A percentile compares a stretch with the other conserved stretches of the same genome.
phyloP scores from a whole-genome alignment of 2,329 filamentous ascomycete genomes.

The Penicillium corylophilum region DNA sequence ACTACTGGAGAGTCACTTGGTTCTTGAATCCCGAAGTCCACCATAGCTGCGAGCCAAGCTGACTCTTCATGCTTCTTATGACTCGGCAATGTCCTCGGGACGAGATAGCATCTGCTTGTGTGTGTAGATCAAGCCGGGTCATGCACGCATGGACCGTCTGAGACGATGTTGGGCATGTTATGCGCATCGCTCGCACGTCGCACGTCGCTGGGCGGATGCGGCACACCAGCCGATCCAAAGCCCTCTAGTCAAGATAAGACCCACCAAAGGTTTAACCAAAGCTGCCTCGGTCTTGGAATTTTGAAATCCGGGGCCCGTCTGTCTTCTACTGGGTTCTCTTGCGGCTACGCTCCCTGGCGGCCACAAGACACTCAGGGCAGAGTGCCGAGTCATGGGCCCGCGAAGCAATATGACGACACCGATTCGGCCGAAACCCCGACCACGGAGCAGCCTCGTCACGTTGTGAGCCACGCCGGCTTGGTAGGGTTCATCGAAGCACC shows the following conservation, averaged over 20 bases:
- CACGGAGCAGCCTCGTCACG: not conserved
- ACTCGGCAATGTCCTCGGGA: not conserved
- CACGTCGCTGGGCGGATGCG: not conserved
- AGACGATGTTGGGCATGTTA: not conserved
- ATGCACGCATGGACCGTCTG: not conserved
- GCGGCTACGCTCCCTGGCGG: too few relatives aligned
- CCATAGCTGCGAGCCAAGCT: not conserved
- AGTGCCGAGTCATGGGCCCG: not conserved
- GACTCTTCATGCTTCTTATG: not conserved
- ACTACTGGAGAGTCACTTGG: not conserved
- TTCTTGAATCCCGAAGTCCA: not conserved
- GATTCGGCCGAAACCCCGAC: not conserved
- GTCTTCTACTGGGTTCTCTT: not conserved
- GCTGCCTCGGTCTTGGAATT: not conserved
- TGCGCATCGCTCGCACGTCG: too few relatives aligned
- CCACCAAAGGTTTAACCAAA: not conserved
- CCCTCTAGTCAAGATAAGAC: not conserved
- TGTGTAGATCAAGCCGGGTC: not conserved
- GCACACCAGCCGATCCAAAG: not conserved
- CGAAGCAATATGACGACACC: not conserved
- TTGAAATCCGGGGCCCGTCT: not conserved
- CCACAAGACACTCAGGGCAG: not conserved
- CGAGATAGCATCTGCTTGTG: not conserved
- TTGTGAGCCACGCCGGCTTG: not conserved
- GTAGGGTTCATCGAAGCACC: not conserved